Percentiles rank a stretch among this genome's conserved stretches.
Evolutionary conservation across 2,329 filamentous ascomycete genomes (phyloP).

Genomic region (Knoxdaviesia capensis): DNA sequence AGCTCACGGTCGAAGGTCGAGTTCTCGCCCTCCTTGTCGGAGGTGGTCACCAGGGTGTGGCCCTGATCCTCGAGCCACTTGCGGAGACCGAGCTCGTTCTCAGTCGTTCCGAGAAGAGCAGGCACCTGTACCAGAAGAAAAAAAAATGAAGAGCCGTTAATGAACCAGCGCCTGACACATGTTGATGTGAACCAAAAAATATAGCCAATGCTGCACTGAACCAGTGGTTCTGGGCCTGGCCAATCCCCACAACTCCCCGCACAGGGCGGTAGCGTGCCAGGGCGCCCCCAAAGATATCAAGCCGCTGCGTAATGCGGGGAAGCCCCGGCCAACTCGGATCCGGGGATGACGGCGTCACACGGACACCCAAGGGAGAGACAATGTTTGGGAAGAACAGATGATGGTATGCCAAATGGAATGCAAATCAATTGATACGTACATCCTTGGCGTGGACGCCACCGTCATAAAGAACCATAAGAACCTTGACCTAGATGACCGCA

Average conservation of each 20-base stretch:
- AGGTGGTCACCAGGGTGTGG: constrained; percentile 91
- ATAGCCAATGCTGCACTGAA: background rate
- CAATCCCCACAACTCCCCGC: background rate
- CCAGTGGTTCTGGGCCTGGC: background rate
- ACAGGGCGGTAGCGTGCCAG: background rate
- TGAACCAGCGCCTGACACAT: background rate
- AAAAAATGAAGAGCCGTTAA: background rate
- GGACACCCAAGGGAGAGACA: background rate
- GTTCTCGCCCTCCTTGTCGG: constrained; percentile 87
- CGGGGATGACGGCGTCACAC: background rate
- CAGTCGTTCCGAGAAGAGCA: constrained; percentile 76
- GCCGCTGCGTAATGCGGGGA: background rate
- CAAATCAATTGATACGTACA: constrained; percentile 24
- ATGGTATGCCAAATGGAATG: background rate
- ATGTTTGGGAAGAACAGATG: background rate
- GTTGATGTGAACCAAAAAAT: background rate
- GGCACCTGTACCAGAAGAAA: constrained; percentile 33
- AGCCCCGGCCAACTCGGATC: background rate
- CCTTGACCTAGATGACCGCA: constrained; percentile 54
- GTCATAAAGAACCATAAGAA: constrained; percentile 87
- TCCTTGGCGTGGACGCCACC: constrained; percentile 75
- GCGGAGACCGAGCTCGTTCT: constrained; percentile 94
- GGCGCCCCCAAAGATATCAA: background rate
- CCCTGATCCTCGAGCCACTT: constrained; percentile 97
- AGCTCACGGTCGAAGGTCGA: constrained; percentile 91